Evolutionary conservation across 2,329 filamentous ascomycete species (phyloP).

Genomic region (Pseudodiploospora longispora): DNA sequence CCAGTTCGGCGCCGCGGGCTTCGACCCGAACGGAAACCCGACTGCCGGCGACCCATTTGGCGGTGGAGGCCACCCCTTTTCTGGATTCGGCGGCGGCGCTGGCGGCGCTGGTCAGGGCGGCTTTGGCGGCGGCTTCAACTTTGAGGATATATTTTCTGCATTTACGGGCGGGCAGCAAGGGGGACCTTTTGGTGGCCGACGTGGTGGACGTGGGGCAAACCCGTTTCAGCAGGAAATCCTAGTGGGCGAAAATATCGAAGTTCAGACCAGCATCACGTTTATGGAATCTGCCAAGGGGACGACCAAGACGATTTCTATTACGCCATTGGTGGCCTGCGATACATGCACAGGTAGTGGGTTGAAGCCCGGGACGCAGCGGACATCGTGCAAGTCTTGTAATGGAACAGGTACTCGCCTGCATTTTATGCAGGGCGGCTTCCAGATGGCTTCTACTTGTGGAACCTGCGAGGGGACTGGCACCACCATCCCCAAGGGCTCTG

Average conservation of each 20-base stretch:
- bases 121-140: constrained; percentile 80
- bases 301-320: constrained; percentile 79
- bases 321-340: constrained; percentile 70
- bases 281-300: constrained; percentile 93
- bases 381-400: constrained; percentile 70
- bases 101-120: constrained; percentile 63
- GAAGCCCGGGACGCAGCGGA: constrained; percentile 68
- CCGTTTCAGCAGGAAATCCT: constrained; percentile 73
- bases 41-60: constrained; percentile 55
- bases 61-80: constrained; percentile 53
- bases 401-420: constrained; percentile 83
- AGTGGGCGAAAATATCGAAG: constrained; percentile 93
- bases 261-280: constrained; percentile 87
- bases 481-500: constrained; percentile 67
- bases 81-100: constrained; percentile 40
- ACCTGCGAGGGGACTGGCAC: constrained; percentile 73
- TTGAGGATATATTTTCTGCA: constrained; percentile 89
- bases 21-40: constrained; percentile 65
- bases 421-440: constrained; percentile 86
- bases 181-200: constrained; percentile 42
- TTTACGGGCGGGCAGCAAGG: constrained; percentile 58
- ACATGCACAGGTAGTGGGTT: constrained; percentile 79
- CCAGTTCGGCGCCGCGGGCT: constrained; percentile 79
- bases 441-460: constrained; percentile 86
- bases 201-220: constrained; percentile 41